Evolutionary conservation across 202 grass and related monocot species (phyloP).

Genomic region (Digitaria exilis): DNA sequence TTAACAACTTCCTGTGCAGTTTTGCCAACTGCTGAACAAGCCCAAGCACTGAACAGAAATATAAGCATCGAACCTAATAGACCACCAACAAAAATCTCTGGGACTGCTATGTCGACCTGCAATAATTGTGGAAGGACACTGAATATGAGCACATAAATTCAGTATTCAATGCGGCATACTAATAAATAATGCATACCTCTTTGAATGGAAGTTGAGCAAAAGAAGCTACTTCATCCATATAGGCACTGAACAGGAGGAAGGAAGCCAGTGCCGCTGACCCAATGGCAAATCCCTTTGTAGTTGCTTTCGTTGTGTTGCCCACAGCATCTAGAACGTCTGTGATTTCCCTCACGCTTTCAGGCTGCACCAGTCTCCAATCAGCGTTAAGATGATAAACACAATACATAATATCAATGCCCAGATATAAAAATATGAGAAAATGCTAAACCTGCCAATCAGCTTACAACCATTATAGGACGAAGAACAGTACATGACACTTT

Average conservation of each 20-base stretch:
- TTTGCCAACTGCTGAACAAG: constrained; percentile 97
- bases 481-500: constrained; percentile 1
- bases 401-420: constrained; percentile 1
- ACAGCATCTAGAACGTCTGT: constrained; percentile 98
- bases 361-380: constrained; percentile 60
- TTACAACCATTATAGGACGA: neutral
- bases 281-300: constrained; percentile 99
- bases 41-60: constrained; percentile 98
- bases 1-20: constrained; percentile 99
- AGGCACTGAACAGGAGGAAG: constrained; percentile 97
- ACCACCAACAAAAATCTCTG: constrained; percentile 96
- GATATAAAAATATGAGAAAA: constrained; percentile 31
- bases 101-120: constrained; percentile 97
- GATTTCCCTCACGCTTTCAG: constrained; percentile 97
- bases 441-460: neutral
- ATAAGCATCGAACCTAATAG: constrained; percentile 99
- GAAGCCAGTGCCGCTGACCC: constrained; percentile 97
- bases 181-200: constrained; percentile 61
- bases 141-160: constrained; percentile 33
- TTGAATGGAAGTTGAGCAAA: constrained; percentile 85
- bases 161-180: constrained; percentile 7
- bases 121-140: constrained; percentile 27
- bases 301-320: constrained; percentile 98
- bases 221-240: constrained; percentile 99
- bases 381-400: constrained; percentile 28